phyloP scores from a whole-genome alignment of 176 grass and related monocot genomes.

The bread wheat (Triticum aestivum) region DNA sequence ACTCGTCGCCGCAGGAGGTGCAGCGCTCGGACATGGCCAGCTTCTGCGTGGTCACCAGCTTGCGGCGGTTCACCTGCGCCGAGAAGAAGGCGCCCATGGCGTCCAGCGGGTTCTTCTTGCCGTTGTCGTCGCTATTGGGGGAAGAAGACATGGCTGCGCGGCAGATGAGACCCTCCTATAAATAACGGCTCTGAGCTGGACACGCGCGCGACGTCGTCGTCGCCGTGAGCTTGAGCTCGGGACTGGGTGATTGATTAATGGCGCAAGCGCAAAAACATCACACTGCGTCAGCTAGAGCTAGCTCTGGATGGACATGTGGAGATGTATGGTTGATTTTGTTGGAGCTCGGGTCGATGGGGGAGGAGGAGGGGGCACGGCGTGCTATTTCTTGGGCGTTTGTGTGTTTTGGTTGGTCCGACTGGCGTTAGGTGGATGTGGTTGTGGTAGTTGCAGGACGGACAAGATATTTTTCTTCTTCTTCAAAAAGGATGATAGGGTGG shows the following conservation, averaged over 20 bases:
- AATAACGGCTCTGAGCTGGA: constrained; percentile 45
- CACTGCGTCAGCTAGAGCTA: background rate
- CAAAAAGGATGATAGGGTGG: background rate
- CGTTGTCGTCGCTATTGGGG: constrained; percentile 28
- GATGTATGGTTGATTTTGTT: background rate
- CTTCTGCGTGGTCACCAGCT: constrained; percentile 59
- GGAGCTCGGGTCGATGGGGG: background rate
- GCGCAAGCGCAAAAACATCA: constrained; percentile 19
- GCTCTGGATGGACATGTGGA: background rate
- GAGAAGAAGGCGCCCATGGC: constrained; percentile 78
- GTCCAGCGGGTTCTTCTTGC: constrained; percentile 25
- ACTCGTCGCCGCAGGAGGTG: constrained; percentile 37
- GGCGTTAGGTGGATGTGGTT: constrained; percentile 31
- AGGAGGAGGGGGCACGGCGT: background rate
- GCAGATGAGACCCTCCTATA: background rate
- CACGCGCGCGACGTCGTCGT: background rate
- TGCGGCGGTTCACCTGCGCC: constrained; percentile 67
- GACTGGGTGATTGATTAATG: background rate
- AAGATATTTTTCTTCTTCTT: background rate
- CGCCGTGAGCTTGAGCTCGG: background rate
- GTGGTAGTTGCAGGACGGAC: background rate
- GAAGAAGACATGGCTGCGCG: background rate
- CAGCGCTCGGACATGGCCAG: constrained; percentile 41
- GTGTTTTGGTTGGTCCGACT: constrained; percentile 6
- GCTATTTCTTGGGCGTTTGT: constrained; percentile 17